Evolutionary conservation across 148 eudicot species (phyloP).

Genomic region (Chenopodium berlandieri): DNA sequence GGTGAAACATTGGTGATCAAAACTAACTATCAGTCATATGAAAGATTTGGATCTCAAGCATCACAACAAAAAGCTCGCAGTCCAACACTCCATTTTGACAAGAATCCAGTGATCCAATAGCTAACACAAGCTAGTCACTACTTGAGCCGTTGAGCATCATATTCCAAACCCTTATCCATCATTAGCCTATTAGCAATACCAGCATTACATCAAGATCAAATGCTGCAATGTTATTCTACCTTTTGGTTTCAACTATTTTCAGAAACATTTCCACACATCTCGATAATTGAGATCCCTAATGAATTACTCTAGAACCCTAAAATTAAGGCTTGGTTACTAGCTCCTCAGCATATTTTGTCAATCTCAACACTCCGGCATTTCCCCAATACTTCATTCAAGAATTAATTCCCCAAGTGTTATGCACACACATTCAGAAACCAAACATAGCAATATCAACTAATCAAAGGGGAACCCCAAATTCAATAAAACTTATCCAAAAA

Average conservation of each 20-base stretch:
- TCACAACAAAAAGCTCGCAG: not conserved
- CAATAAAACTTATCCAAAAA: constrained; percentile 1
- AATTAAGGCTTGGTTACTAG: no score
- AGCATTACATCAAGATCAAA: not conserved
- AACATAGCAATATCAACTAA: not conserved
- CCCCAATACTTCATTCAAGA: not conserved
- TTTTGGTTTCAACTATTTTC: not conserved
- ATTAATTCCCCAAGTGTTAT: not conserved
- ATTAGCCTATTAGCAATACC: not conserved
- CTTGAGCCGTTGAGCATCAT: not conserved
- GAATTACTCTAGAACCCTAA: not conserved
- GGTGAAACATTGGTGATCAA: not conserved
- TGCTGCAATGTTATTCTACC: not conserved
- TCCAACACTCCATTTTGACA: not conserved
- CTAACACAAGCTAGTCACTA: not conserved
- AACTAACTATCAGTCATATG: not conserved
- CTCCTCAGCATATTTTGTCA: not conserved
- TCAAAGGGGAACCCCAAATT: not conserved
- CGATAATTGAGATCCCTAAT: not conserved
- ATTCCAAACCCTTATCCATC: not conserved
- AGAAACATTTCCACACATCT: not conserved
- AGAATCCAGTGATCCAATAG: not conserved
- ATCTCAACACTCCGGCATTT: not conserved
- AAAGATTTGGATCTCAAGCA: not conserved
- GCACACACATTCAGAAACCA: not conserved